Conservation (phyloP, 257 asterid species). For the Cordia subcordata region DNA sequence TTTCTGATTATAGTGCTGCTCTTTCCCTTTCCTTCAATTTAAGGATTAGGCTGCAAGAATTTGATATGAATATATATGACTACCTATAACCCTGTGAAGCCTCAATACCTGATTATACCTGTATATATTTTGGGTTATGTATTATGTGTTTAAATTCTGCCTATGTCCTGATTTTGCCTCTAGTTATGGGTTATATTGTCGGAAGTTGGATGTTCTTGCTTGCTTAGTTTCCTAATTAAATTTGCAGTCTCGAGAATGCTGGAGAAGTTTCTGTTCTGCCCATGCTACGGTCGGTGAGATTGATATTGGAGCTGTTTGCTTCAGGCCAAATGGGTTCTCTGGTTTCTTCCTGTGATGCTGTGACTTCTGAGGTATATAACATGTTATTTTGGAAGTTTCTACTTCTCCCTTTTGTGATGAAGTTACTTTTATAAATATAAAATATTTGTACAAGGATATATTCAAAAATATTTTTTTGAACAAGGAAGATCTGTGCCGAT, state of each 20-base stretch:
- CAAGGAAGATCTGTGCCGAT: too few relatives aligned
- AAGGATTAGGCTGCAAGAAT: too few relatives aligned
- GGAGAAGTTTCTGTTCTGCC: conserved; percentile 79
- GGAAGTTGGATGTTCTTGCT: background rate
- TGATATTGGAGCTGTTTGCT: conserved; percentile 57
- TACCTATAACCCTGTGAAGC: too few relatives aligned
- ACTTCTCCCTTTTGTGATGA: background rate
- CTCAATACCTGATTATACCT: too few relatives aligned
- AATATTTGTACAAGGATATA: too few relatives aligned
- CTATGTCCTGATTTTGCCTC: background rate
- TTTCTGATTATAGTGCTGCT: too few relatives aligned
- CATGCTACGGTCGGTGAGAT: conserved; percentile 78
- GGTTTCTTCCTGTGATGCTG: conserved; percentile 37
- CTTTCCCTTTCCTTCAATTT: too few relatives aligned
- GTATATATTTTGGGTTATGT: too few relatives aligned
- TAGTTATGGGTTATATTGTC: background rate
- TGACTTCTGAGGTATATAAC: conserved; percentile 42
- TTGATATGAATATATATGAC: too few relatives aligned
- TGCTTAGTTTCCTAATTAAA: background rate
- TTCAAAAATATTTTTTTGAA: too few relatives aligned
- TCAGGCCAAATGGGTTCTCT: conserved; percentile 29
- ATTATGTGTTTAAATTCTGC: too few relatives aligned
- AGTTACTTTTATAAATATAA: too few relatives aligned
- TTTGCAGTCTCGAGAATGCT: conserved; percentile 84
- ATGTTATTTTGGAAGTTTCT: background rate